phyloP scores from a whole-genome alignment of 441 rosid genomes.

The Theobroma grandiflorum region DNA sequence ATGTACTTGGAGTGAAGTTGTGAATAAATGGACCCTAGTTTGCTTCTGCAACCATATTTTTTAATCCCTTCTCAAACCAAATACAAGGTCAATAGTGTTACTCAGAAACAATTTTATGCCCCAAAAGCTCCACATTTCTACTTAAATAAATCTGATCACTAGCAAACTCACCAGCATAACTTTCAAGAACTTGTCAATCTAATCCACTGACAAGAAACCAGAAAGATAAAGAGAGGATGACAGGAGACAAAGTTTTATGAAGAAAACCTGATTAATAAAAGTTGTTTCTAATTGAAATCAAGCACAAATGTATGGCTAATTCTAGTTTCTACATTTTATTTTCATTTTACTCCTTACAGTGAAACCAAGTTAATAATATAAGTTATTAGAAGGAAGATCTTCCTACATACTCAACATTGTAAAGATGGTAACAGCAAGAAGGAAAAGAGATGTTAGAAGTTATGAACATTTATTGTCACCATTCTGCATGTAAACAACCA shows the following conservation, averaged over 20 bases:
- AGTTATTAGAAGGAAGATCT: background rate
- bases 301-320: background rate
- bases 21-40: conserved; percentile 10
- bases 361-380: background rate
- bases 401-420: background rate
- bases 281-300: background rate
- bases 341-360: background rate
- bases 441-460: background rate
- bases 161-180: conserved; percentile 7
- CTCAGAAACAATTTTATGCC: background rate
- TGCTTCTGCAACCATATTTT: background rate
- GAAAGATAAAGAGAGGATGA: background rate
- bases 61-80: background rate
- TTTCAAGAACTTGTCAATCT: background rate
- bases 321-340: background rate
- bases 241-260: background rate
- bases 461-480: background rate
- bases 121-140: background rate
- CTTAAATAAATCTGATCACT: background rate
- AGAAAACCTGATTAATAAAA: background rate
- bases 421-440: background rate
- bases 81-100: background rate
- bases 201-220: background rate
- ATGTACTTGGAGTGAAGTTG: background rate
- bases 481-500: conserved; percentile 11